These are phyloP conservation scores for Penicillium oxalicum DNA, from an alignment of 2,329 filamentous ascomycete species.

Conservation along the genomic window DNA sequence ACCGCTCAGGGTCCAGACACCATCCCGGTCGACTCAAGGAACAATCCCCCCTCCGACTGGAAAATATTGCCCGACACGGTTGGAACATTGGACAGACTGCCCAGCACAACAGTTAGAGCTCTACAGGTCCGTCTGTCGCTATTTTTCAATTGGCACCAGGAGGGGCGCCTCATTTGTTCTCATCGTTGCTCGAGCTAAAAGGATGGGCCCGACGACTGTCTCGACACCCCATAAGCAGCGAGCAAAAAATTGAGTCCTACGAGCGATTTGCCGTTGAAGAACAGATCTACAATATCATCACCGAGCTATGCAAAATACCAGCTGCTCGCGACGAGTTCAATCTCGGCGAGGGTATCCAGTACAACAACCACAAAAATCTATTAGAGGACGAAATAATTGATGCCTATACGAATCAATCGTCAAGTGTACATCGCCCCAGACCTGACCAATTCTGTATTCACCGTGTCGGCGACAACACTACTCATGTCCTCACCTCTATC, in stretches of 20 bases:
- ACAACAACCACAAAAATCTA: background rate
- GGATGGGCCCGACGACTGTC: conserved; percentile 10
- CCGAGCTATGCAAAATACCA: conserved; percentile 22
- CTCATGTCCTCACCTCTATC: background rate
- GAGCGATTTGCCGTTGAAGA: conserved; percentile 10
- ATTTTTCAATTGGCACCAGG: conserved; percentile 13
- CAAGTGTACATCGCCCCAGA: background rate
- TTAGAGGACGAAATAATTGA: background rate
- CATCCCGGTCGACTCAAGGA: conserved; percentile 19
- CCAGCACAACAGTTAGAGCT: background rate
- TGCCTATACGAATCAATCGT: background rate
- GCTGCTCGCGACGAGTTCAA: conserved; percentile 3
- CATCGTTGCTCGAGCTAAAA: conserved; percentile 10
- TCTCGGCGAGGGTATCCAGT: background rate
- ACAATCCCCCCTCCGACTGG: conserved; percentile 17
- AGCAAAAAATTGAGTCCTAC: conserved; percentile 12
- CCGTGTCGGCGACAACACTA: background rate
- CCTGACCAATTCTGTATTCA: background rate
- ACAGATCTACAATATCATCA: conserved; percentile 21
- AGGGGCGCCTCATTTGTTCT: conserved; percentile 11
- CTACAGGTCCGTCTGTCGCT: conserved; percentile 6
- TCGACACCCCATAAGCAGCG: conserved; percentile 15
- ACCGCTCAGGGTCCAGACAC: conserved; percentile 16
- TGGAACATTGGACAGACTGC: conserved; percentile 20
- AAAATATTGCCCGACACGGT: conserved; percentile 21